Evolutionary conservation across 2,329 filamentous ascomycete genomes (phyloP).

Genomic region (Colletotrichum lupini): DNA sequence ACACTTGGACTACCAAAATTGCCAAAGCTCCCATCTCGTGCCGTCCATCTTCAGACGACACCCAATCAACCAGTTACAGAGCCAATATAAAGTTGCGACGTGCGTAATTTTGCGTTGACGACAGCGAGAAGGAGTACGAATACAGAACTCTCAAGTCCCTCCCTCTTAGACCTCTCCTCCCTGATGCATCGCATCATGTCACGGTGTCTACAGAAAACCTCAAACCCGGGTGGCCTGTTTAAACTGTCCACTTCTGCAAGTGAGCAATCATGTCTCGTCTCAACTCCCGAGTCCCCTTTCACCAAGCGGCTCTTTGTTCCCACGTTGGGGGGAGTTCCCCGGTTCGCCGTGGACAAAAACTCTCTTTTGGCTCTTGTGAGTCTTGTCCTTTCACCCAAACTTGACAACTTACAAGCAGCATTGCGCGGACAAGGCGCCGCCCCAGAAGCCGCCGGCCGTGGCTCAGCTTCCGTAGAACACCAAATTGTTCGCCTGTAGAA

Average conservation of each 20-base stretch:
- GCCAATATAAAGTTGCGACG: constrained; percentile 4
- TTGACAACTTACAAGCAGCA: background rate
- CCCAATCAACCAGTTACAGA: constrained; percentile 22
- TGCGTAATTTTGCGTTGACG: constrained; percentile 22
- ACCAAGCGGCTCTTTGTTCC: background rate
- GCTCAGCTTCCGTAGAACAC: background rate
- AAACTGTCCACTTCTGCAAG: background rate
- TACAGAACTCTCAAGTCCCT: background rate
- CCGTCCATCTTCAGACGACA: constrained; percentile 13
- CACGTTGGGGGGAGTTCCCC: background rate
- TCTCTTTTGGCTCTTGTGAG: background rate
- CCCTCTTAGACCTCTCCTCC: background rate
- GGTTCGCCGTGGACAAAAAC: background rate
- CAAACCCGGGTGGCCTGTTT: background rate
- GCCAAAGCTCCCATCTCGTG: background rate
- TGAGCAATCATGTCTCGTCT: background rate
- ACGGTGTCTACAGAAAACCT: background rate
- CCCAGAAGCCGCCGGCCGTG: background rate
- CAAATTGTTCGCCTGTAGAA: background rate
- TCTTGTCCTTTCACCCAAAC: background rate
- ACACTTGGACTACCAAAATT: background rate
- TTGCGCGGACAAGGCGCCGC: background rate
- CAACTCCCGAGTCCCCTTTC: background rate
- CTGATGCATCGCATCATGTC: background rate
- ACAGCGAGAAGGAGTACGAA: constrained; percentile 3